Evolutionary conservation across 495 filamentous ascomycete genomes (phyloP).

Genomic region (Xylaria grammica): DNA sequence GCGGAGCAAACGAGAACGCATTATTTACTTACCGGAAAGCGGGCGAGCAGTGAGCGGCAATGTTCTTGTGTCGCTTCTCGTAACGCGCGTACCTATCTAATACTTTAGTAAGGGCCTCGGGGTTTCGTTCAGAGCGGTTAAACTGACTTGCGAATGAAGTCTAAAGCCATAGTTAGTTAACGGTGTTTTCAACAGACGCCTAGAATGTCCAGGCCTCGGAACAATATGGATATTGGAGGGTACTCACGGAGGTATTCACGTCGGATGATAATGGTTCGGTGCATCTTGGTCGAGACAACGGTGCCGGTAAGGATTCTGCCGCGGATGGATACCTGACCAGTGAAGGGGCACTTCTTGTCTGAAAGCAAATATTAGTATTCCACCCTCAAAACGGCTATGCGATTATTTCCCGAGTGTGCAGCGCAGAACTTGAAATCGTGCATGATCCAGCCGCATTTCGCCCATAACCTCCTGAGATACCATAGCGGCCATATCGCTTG

Average conservation of each 20-base stretch:
- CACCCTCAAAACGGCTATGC: conserved; percentile 14
- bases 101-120: not conserved
- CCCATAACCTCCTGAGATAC: not conserved
- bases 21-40: too few species aligned
- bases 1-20: too few species aligned
- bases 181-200: not conserved
- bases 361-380: conserved; percentile 31
- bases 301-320: conserved; percentile 99
- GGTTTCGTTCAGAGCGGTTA: not conserved
- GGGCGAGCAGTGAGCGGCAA: conserved; percentile 96
- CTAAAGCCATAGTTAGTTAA: conserved; percentile 15
- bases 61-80: conserved; percentile 99
- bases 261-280: conserved; percentile 98
- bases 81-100: conserved; percentile 79
- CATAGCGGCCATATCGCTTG: not conserved
- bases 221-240: not conserved
- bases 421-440: not conserved
- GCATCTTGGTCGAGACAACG: conserved; percentile 99
- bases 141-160: conserved; percentile 27
- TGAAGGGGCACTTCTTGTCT: conserved; percentile 99
- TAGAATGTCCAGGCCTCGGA: not conserved
- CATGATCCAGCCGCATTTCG: not conserved
- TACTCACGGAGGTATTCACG: conserved; percentile 83
- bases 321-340: conserved; percentile 95
- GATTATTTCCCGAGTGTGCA: not conserved